A percentile compares a stretch with the other conserved stretches of the same genome.
Conservation (phyloP, 1,284 basidiomycete species). For the Tilletia indica region DNA sequence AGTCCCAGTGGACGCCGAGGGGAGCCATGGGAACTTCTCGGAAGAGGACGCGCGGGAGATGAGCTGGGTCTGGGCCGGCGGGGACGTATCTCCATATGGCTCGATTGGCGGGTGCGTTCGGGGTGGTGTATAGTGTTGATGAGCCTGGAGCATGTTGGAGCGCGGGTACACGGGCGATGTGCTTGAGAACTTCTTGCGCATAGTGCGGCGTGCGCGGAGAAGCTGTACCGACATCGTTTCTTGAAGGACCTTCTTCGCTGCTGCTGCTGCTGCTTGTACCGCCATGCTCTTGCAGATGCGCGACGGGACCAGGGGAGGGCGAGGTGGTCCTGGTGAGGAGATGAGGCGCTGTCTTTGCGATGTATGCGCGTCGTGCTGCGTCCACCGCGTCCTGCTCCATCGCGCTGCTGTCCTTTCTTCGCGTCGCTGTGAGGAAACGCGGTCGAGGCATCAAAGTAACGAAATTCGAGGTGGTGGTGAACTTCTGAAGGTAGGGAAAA, state of each 20-base stretch:
- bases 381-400: slow-evolving; percentile 8
- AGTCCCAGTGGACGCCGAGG: slow-evolving; percentile 49
- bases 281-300: neutral
- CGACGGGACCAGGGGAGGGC: neutral
- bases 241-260: neutral
- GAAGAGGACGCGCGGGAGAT: slow-evolving; percentile 43
- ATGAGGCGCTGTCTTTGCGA: slow-evolving; percentile 43
- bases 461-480: no score
- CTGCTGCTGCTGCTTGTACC: slow-evolving; percentile 20
- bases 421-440: no score
- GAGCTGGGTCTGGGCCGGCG: slow-evolving; percentile 43
- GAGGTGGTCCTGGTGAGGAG: slow-evolving; percentile 30
- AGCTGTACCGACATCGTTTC: neutral
- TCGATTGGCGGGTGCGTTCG: slow-evolving; percentile 47
- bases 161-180: slow-evolving; percentile 35
- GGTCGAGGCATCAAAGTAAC: no score
- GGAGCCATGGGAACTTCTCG: slow-evolving; percentile 43
- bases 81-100: slow-evolving; percentile 50
- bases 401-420: no score
- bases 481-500: no score
- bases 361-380: slow-evolving; percentile 29
- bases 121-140: slow-evolving; percentile 29
- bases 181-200: slow-evolving; percentile 22
- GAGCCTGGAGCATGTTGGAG: slow-evolving; percentile 30
- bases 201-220: slow-evolving; percentile 15